Base-by-base conservation (phyloP, 1,284 basidiomycete genomes). In the Uromyces viciae-fabae region DNA sequence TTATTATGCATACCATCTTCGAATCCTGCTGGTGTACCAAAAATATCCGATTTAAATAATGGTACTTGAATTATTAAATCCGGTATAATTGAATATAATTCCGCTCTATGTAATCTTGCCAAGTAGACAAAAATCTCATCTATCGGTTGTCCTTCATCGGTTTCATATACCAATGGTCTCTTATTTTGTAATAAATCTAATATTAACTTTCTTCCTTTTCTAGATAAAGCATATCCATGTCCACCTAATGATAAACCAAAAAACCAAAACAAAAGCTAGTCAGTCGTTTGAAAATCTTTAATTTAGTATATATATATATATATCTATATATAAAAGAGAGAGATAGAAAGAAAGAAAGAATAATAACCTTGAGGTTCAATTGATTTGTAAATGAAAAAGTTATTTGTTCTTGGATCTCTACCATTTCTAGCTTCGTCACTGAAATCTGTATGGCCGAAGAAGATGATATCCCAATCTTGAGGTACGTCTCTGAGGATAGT, bases 371-470 rank as follows among this genome's bases (percentile, higher is more conserved):
- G 78, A 15, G 78, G 78, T 49, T 80, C 78, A 14, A 80, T 17
- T 14, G 78, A 73, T 49, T 72, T 80, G 22, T 73, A 80, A 42
- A 80, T 80, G 43, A 46, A 80, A 36, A 73, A 73, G 52, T 80
- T 80, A 33, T 46, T 72, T 8, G 78, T 80, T 25, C 43, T 31
- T 0, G 68, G 54, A 25, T 72, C 68, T 11, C n/a, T 38, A 0
- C 78, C 78, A 38, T 73, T 38, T 52, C 69, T 71, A 9, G 78
- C 52, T 62, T 80, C 78, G 43, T 80, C 33, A 43, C 78, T 73
- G 54, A 80, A 80, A 28, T 80, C 78, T 8, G 78, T 80, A 38
- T 80, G 78, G 28, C 78, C 78, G 33, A 80, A 80, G 40, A 80
- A 80, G 22, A 80, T 80, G 33, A 80, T 72, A 28, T 80, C 78